Percentiles rank a stretch among this genome's conserved stretches.
Evolutionary conservation across 2,329 filamentous ascomycete species (phyloP).

Genomic region (Aspergillus aculeatinus): DNA sequence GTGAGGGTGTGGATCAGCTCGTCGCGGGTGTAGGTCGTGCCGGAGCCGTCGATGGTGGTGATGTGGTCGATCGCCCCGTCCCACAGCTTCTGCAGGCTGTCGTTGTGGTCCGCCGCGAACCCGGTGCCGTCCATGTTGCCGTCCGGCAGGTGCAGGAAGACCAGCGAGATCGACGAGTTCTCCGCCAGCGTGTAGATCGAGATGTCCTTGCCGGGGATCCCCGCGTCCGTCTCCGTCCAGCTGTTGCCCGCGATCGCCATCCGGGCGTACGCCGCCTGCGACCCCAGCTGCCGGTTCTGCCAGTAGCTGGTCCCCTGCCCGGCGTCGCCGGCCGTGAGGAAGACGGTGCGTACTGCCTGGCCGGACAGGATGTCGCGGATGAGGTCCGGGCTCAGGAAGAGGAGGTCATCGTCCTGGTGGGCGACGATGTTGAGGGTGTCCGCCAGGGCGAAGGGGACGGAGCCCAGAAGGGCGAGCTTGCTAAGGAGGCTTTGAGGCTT

Average conservation of each 20-base stretch:
- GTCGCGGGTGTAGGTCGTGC: slow-evolving; percentile 10
- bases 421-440: slow-evolving; percentile 22
- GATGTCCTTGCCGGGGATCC: slow-evolving; percentile 8
- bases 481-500: not conserved
- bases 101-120: slow-evolving; percentile 5
- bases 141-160: slow-evolving; percentile 18
- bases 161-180: slow-evolving; percentile 12
- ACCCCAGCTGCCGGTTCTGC: slow-evolving; percentile 13
- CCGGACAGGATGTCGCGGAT: slow-evolving; percentile 15
- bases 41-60: slow-evolving; percentile 6
- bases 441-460: not conserved
- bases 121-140: slow-evolving; percentile 16
- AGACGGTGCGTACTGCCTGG: slow-evolving; percentile 16
- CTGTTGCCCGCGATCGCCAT: slow-evolving; percentile 14
- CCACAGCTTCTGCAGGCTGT: slow-evolving; percentile 19
- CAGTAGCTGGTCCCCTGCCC: slow-evolving; percentile 16
- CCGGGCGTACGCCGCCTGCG: slow-evolving; percentile 14
- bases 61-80: slow-evolving; percentile 11
- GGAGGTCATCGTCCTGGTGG: slow-evolving; percentile 22
- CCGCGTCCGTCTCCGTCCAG: slow-evolving; percentile 15
- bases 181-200: slow-evolving; percentile 12
- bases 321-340: slow-evolving; percentile 21
- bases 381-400: slow-evolving; percentile 20
- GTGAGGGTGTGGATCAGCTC: slow-evolving; percentile 9
- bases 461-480: not conserved